These are phyloP conservation scores for Coriaria nepalensis DNA, from an alignment of 306 rosid genomes.

Conservation along the genomic window DNA sequence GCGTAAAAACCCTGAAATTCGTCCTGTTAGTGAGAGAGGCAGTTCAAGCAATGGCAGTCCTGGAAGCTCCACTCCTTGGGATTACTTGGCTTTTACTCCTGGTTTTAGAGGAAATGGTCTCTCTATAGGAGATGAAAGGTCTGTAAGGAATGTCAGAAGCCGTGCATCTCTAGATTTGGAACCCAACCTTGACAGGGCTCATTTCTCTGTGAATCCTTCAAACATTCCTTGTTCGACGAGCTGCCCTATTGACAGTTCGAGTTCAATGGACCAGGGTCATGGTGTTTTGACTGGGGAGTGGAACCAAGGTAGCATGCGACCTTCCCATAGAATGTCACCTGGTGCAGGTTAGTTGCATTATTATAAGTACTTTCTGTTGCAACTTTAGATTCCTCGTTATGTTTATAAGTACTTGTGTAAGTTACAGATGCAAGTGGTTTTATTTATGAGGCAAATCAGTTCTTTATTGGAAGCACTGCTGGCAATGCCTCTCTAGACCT, in stretches of 20 bases:
- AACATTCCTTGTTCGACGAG: conserved; percentile 29
- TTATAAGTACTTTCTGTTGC: background rate
- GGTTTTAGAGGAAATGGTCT: conserved; percentile 49
- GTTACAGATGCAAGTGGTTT: conserved; percentile 42
- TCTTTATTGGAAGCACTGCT: conserved; percentile 42
- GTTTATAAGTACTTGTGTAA: conserved; percentile 3
- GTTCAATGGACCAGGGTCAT: conserved; percentile 31
- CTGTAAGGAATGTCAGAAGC: conserved; percentile 73
- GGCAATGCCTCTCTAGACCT: conserved; percentile 36
- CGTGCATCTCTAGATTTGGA: conserved; percentile 66
- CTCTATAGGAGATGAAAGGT: conserved; percentile 55
- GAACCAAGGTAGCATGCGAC: conserved; percentile 42
- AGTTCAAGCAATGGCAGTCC: conserved; percentile 48
- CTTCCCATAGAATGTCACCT: conserved; percentile 38
- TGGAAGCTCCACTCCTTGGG: conserved; percentile 78
- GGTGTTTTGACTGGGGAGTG: conserved; percentile 43
- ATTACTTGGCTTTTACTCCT: conserved; percentile 37
- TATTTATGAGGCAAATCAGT: conserved; percentile 42
- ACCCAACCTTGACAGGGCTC: conserved; percentile 46
- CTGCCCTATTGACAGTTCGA: conserved; percentile 38
- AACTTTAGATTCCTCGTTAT: conserved; percentile 12
- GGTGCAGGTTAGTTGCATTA: conserved; percentile 31
- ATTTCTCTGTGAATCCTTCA: conserved; percentile 33
- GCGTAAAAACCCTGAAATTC: conserved; percentile 73
- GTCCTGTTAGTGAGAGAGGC: conserved; percentile 60